Evolutionary conservation across 2,329 filamentous ascomycete genomes (phyloP).

Genomic region (Fusarium sp.): DNA sequence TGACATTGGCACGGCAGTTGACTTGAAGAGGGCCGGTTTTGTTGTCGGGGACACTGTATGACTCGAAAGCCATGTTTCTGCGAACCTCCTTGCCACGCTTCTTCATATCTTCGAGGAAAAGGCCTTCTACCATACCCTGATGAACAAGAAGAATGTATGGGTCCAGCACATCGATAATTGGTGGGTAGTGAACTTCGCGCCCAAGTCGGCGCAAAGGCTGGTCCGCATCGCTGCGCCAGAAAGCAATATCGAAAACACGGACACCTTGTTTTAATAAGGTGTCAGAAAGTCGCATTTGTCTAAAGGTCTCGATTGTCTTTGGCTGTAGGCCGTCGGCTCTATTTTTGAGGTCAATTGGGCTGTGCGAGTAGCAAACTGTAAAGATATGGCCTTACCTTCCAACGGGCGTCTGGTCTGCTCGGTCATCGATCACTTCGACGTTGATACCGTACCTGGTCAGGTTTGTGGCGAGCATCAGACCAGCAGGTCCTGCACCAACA

Average conservation of each 20-base stretch:
- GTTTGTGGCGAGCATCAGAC: conserved; percentile 65
- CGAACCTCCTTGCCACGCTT: conserved; percentile 72
- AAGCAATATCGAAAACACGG: conserved; percentile 78
- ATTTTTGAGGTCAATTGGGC: conserved; percentile 36
- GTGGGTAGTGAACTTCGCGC: conserved; percentile 76
- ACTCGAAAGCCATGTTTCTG: conserved; percentile 73
- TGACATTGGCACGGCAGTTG: conserved; percentile 64
- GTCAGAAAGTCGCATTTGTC: conserved; percentile 79
- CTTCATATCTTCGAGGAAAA: conserved; percentile 76
- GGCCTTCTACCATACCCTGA: conserved; percentile 79
- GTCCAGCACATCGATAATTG: conserved; percentile 67
- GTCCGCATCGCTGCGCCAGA: conserved; percentile 70
- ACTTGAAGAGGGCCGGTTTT: conserved; percentile 60
- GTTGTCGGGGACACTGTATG: conserved; percentile 61
- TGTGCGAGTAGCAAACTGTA: conserved; percentile 1
- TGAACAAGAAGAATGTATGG: conserved; percentile 71
- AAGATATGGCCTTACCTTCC: conserved; percentile 58
- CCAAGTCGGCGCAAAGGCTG: conserved; percentile 69
- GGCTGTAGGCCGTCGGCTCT: conserved; percentile 80
- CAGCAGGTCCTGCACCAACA: conserved; percentile 67
- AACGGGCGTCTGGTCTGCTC: conserved; percentile 73
- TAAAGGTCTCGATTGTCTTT: conserved; percentile 82
- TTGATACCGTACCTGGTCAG: conserved; percentile 75
- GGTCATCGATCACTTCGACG: conserved; percentile 74
- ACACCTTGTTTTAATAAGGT: conserved; percentile 74